Conservation (phyloP, 805 yeast species). For the Kluyveromyces siamensis region DNA sequence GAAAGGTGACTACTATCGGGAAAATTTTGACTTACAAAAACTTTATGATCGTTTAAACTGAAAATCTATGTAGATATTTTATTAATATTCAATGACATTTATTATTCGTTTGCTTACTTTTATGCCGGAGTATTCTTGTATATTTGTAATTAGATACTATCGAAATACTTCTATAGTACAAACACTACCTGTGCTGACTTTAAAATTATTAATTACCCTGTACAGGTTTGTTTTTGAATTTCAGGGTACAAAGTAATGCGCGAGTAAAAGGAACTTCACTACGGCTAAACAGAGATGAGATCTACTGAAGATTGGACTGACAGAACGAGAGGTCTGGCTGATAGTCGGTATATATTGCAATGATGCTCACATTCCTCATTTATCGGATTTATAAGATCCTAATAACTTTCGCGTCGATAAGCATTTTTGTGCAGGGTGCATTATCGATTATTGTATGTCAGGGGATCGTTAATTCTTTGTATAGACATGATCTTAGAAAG, state of each 20-base stretch:
- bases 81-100: background rate
- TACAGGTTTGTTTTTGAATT: background rate
- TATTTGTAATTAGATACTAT: too few relatives aligned
- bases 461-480: conserved; percentile 28
- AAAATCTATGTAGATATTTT: background rate
- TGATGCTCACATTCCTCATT: background rate
- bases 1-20: conserved; percentile 55
- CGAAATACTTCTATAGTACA: too few relatives aligned
- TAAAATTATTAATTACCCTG: background rate
- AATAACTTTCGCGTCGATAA: conserved; percentile 13
- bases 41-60: conserved; percentile 40
- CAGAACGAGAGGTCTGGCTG: background rate
- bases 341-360: background rate
- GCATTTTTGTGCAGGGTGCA: conserved; percentile 29
- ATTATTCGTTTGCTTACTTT: background rate
- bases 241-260: background rate
- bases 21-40: conserved; percentile 47
- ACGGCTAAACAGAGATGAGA: background rate
- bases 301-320: background rate
- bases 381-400: conserved; percentile 8
- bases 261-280: background rate
- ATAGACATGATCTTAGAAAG: conserved; percentile 25
- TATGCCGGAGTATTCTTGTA: background rate
- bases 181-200: background rate
- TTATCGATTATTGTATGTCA: conserved; percentile 42